phyloP scores from a whole-genome alignment of 2,329 filamentous ascomycete species.

The Cordyceps militaris region DNA sequence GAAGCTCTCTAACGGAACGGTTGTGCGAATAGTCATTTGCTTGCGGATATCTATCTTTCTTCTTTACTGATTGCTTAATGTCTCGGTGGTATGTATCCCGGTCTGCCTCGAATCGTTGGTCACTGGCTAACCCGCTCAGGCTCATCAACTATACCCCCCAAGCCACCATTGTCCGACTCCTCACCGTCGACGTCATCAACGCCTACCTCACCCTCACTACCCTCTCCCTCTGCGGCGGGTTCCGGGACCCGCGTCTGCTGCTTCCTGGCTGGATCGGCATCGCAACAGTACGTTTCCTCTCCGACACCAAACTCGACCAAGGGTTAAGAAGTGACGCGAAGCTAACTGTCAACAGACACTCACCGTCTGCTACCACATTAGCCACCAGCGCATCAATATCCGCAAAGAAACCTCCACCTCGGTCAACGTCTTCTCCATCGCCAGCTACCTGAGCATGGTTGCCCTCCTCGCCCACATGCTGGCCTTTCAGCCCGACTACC shows the following conservation, averaged over 20 bases:
- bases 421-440: slow-evolving; percentile 69
- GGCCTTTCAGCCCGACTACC: slow-evolving; percentile 52
- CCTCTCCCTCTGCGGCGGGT: slow-evolving; percentile 62
- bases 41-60: slow-evolving; percentile 72
- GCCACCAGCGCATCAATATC: slow-evolving; percentile 72
- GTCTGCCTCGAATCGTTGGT: not conserved
- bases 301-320: not conserved
- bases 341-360: slow-evolving; percentile 44
- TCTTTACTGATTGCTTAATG: slow-evolving; percentile 81
- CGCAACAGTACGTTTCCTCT: slow-evolving; percentile 50
- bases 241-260: slow-evolving; percentile 61
- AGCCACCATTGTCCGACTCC: slow-evolving; percentile 71
- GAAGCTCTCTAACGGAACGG: slow-evolving; percentile 6
- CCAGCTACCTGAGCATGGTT: slow-evolving; percentile 70
- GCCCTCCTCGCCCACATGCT: slow-evolving; percentile 62
- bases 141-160: slow-evolving; percentile 77
- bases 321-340: not conserved
- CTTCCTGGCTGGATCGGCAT: slow-evolving; percentile 74
- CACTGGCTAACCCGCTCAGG: slow-evolving; percentile 36
- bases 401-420: slow-evolving; percentile 71
- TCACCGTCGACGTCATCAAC: slow-evolving; percentile 67
- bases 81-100: slow-evolving; percentile 58
- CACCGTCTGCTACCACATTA: slow-evolving; percentile 68
- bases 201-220: slow-evolving; percentile 68
- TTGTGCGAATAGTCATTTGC: slow-evolving; percentile 54